These are phyloP conservation scores for Wickerhamiella lipophila DNA, from an alignment of 805 yeast species.

Conservation along the genomic window DNA sequence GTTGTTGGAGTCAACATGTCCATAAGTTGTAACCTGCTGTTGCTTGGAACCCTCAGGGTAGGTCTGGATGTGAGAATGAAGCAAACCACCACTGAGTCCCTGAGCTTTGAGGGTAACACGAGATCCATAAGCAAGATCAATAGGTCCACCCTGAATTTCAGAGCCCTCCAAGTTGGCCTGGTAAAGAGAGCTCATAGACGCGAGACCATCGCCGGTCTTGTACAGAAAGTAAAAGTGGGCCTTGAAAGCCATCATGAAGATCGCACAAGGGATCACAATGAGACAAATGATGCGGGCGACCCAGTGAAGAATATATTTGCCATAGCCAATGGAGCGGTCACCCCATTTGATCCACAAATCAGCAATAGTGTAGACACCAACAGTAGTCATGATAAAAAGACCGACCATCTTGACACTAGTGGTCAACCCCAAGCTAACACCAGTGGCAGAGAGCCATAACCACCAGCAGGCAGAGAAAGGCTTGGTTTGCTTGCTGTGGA, in stretches of 20 bases:
- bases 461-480: conserved; percentile 74
- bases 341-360: conserved; percentile 76
- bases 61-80: conserved; percentile 59
- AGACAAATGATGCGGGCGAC: conserved; percentile 57
- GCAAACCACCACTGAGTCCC: conserved; percentile 59
- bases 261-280: conserved; percentile 64
- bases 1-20: conserved; percentile 51
- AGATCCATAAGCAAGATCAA: conserved; percentile 64
- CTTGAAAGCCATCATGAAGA: conserved; percentile 84
- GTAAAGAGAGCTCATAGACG: conserved; percentile 87
- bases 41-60: conserved; percentile 57
- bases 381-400: conserved; percentile 72
- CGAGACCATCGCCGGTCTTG: conserved; percentile 92
- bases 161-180: conserved; percentile 87
- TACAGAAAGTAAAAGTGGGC: conserved; percentile 72
- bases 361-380: conserved; percentile 73
- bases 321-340: conserved; percentile 55
- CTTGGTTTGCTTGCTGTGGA: conserved; percentile 50
- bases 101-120: conserved; percentile 65
- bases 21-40: conserved; percentile 70
- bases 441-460: conserved; percentile 75
- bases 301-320: conserved; percentile 54
- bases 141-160: conserved; percentile 56
- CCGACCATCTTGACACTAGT: conserved; percentile 96
- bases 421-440: conserved; percentile 76